phyloP scores from a whole-genome alignment of 371 early-diverging fungal genomes.

The Mucor circinelloides region DNA sequence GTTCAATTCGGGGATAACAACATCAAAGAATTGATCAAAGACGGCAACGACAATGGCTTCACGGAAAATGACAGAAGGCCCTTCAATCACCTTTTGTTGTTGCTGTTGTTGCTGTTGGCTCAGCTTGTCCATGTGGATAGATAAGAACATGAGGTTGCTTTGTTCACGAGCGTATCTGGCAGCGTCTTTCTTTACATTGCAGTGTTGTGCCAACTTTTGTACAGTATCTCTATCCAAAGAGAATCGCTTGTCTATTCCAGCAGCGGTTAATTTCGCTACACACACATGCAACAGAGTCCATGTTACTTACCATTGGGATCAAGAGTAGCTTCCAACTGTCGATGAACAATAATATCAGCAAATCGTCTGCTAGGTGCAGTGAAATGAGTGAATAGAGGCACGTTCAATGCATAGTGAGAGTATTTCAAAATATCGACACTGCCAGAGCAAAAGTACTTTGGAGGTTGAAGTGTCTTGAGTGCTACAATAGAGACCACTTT shows the following conservation, averaged over 20 bases:
- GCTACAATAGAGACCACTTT: constrained; percentile 64
- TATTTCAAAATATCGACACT: constrained; percentile 64
- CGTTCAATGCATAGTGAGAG: constrained; percentile 76
- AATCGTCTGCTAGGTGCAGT: constrained; percentile 94
- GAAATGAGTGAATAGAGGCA: constrained; percentile 87
- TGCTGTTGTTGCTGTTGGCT: constrained; percentile 17
- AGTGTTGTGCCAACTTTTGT: constrained; percentile 61
- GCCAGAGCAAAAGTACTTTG: constrained; percentile 88
- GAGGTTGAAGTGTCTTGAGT: constrained; percentile 77
- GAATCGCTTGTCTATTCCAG: constrained; percentile 46
- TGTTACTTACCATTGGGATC: not conserved
- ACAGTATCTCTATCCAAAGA: constrained; percentile 51
- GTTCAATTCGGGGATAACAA: constrained; percentile 60
- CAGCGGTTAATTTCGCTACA: not conserved
- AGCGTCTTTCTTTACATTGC: constrained; percentile 77
- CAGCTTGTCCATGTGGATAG: constrained; percentile 34
- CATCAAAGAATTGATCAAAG: constrained; percentile 54
- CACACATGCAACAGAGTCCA: not conserved
- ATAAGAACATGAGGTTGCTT: constrained; percentile 64
- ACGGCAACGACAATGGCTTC: constrained; percentile 51
- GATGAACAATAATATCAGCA: constrained; percentile 94
- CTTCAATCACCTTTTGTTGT: constrained; percentile 12
- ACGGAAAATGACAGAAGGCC: constrained; percentile 29
- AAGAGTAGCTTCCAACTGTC: constrained; percentile 54
- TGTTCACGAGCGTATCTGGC: constrained; percentile 75